These are phyloP conservation scores for Phytophthora citricola DNA, from an alignment of 352 stramenopile species.

Conservation along the genomic window DNA sequence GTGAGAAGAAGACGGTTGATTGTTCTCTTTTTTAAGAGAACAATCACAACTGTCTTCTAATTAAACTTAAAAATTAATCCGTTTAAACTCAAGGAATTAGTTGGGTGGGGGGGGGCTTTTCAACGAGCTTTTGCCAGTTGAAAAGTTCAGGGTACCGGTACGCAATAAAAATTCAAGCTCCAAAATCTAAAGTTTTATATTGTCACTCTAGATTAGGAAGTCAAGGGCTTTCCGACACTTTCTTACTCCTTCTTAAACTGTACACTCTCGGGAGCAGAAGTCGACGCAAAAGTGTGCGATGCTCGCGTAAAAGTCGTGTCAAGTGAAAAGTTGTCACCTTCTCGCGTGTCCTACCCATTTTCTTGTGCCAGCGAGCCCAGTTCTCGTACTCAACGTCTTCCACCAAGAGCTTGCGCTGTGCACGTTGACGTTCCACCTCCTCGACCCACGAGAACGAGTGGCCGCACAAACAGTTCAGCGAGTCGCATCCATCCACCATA, in stretches of 20 bases:
- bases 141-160: too few species aligned
- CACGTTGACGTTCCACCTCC: slow-evolving; percentile 56
- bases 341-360: slow-evolving; percentile 19
- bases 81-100: too few species aligned
- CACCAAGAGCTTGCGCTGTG: slow-evolving; percentile 54
- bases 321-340: slow-evolving; percentile 43
- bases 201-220: too few species aligned
- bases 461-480: slow-evolving; percentile 58
- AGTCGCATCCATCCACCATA: slow-evolving; percentile 70
- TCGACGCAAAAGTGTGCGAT: slow-evolving; percentile 38
- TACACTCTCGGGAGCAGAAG: slow-evolving; percentile 35
- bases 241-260: slow-evolving; percentile 18
- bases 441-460: slow-evolving; percentile 56
- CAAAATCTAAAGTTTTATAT: too few species aligned
- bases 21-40: slow-evolving; percentile 13
- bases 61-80: too few species aligned
- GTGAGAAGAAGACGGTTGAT: too few species aligned
- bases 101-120: too few species aligned
- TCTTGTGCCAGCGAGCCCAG: slow-evolving; percentile 43
- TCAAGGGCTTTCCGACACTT: neutral
- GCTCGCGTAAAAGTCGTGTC: slow-evolving; percentile 36
- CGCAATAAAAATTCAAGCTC: too few species aligned
- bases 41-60: slow-evolving; percentile 38
- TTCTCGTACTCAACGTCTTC: slow-evolving; percentile 32
- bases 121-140: too few species aligned